These are phyloP conservation scores for Globisporangium cystogenes DNA, from an alignment of 352 stramenopile species.

Conservation along the genomic window DNA sequence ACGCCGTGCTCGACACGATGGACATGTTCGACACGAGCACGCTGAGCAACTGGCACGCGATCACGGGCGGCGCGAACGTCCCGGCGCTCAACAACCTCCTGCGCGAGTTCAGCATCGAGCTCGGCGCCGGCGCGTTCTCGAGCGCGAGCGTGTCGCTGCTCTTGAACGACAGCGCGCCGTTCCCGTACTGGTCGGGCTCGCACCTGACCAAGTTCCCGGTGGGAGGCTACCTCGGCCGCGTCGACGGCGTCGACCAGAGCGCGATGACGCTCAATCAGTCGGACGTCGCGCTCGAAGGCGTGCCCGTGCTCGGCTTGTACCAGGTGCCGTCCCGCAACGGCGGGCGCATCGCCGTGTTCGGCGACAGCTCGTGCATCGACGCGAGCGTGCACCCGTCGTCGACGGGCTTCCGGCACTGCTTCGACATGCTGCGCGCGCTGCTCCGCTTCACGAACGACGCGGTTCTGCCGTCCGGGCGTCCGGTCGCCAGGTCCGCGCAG, in stretches of 20 bases:
- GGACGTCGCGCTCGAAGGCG: constrained; percentile 19
- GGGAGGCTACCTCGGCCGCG: constrained; percentile 51
- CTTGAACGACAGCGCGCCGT: constrained; percentile 19
- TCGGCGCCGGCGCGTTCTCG: constrained; percentile 53
- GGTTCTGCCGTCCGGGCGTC: constrained; percentile 11
- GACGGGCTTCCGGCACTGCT: constrained; percentile 47
- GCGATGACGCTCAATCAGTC: constrained; percentile 43
- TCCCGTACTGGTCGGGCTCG: constrained; percentile 59
- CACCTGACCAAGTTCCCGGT: constrained; percentile 67
- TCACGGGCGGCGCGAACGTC: constrained; percentile 73
- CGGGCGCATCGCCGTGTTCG: constrained; percentile 70
- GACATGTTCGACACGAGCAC: constrained; percentile 83
- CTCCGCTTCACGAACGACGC: constrained; percentile 54
- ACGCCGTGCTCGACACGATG: constrained; percentile 46
- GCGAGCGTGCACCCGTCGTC: constrained; percentile 35
- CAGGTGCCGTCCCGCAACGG: constrained; percentile 49
- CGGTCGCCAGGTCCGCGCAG: neutral
- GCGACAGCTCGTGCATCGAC: constrained; percentile 70
- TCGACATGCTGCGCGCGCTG: constrained; percentile 51
- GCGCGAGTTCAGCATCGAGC: constrained; percentile 56
- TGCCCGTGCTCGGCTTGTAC: constrained; percentile 65
- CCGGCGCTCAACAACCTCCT: constrained; percentile 67
- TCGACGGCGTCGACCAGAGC: constrained; percentile 52
- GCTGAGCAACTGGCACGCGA: constrained; percentile 70
- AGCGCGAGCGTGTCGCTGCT: constrained; percentile 43